Conservation (phyloP, 2,329 filamentous ascomycete species). For the Colletotrichum sojae region DNA sequence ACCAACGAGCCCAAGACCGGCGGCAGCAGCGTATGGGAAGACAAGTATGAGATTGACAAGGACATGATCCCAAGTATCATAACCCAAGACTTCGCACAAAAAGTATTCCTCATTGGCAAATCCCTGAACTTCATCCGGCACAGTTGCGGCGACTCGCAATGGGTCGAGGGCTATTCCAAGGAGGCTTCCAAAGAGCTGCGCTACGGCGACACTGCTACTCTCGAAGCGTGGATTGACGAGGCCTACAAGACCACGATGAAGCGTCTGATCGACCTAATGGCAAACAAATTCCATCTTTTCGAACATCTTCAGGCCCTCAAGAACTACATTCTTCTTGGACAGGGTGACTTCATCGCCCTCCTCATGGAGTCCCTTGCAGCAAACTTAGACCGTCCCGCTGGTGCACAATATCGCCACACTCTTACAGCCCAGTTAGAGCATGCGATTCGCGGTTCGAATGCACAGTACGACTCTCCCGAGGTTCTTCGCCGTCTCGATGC, state of each 20-base stretch:
- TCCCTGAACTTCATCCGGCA: constrained; percentile 98
- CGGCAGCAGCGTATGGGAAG: constrained; percentile 93
- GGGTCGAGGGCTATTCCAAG: constrained; percentile 97
- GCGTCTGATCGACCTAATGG: constrained; percentile 92
- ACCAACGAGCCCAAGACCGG: constrained; percentile 55
- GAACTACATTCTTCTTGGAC: constrained; percentile 92
- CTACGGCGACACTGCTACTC: constrained; percentile 92
- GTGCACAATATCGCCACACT: constrained; percentile 95
- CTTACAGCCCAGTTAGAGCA: constrained; percentile 98
- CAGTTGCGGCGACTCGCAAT: constrained; percentile 91
- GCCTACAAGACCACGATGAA: constrained; percentile 99
- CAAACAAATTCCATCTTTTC: constrained; percentile 93
- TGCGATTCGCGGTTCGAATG: constrained; percentile 96
- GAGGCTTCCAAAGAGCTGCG: constrained; percentile 90
- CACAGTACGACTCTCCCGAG: constrained; percentile 93
- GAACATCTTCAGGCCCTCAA: constrained; percentile 93
- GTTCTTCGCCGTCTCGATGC: constrained; percentile 93
- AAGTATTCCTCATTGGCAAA: constrained; percentile 97
- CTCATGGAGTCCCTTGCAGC: constrained; percentile 96
- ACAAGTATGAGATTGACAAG: constrained; percentile 91
- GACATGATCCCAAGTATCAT: constrained; percentile 95
- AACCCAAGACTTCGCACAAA: constrained; percentile 92
- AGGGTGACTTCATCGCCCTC: constrained; percentile 96
- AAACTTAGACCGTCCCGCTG: constrained; percentile 95
- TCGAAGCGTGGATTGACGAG: constrained; percentile 95